Evolutionary conservation across 148 eudicot species (phyloP), one percentile per base, ranked within the genome.

Genomic region (Fagopyrum homotropicum): DNA sequence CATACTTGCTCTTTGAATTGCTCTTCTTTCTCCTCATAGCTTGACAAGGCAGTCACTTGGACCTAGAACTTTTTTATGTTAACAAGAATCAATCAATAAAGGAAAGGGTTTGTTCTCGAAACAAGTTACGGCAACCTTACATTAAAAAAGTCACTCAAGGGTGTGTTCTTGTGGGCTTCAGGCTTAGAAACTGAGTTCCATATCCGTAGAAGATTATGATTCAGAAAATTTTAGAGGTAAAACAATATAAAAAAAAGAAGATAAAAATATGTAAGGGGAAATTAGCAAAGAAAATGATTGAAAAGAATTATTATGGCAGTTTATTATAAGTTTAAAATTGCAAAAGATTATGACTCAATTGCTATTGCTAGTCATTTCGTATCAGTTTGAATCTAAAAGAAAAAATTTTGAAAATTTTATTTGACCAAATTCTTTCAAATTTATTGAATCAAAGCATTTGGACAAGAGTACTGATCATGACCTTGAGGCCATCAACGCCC

Each of bases 281-380:
- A 47, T 47, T 4, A 47, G 0, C 49, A 16, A 61, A 3, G 43
- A 14, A 5, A 61, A 61, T 22, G 26, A 22, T 22, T 22, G 68
- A 59, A 54, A 75, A 79, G 78, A 75, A 73, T 74, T 76, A 75
- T 44, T 64, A 95, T 95, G 98, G 89, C 98, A 60, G 90, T 95
- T 44, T 90, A 92, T 79, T 95, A 85, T 74, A 92, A 92, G 84
- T 95, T 95, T 79, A 95, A 95, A 88, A 95, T 96, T 88, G 96
- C 96, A 61, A 95, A 90, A 90, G 98, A 90, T 83, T 88, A 85
- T 72, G 96, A 89, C 78, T 89, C 93, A 17, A 88, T 92, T 77
- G 29, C 86, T 54, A 84, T 90, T 51, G 96, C 89, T 63, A 93
- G 98, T 54, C 96, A 83, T 77, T 92, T 90, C 82, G 86, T 95